phyloP scores from a whole-genome alignment of 768 basidiomycete genomes.

The Pleurotus cornucopiae region DNA sequence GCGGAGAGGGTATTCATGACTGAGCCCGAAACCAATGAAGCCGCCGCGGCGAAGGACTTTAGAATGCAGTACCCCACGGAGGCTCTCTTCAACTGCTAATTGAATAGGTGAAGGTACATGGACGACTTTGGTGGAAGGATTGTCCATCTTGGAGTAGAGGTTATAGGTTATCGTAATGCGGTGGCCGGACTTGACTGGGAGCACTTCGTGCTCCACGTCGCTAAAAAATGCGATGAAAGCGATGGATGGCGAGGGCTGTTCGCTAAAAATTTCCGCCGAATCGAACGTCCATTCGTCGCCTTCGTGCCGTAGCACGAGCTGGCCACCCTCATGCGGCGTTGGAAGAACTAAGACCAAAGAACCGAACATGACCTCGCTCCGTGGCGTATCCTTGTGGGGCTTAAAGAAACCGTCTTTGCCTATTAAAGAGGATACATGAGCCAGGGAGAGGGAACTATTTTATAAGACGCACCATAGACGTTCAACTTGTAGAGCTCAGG shows the following conservation, averaged over 20 bases:
- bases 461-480: constrained; percentile 27
- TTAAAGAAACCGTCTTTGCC: constrained; percentile 35
- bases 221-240: constrained; percentile 31
- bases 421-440: background rate
- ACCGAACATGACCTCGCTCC: constrained; percentile 32
- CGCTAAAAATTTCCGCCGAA: constrained; percentile 15
- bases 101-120: background rate
- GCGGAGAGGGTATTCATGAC: background rate
- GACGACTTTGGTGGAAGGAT: background rate
- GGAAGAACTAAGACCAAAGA: constrained; percentile 41
- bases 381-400: constrained; percentile 37
- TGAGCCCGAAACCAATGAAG: background rate
- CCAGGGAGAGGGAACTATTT: too few species aligned
- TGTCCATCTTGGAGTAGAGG: constrained; percentile 23
- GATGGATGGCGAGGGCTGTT: constrained; percentile 18
- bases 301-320: constrained; percentile 24
- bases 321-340: constrained; percentile 33
- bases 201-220: constrained; percentile 39
- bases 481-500: constrained; percentile 36
- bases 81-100: background rate
- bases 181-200: constrained; percentile 28
- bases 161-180: constrained; percentile 39
- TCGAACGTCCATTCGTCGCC: constrained; percentile 29
- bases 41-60: background rate
- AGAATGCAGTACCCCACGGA: background rate